A percentile compares a stretch with the other conserved stretches of the same genome.
phyloP scores from a whole-genome alignment of 1,139 yeast genomes.

The Candida sp. region DNA sequence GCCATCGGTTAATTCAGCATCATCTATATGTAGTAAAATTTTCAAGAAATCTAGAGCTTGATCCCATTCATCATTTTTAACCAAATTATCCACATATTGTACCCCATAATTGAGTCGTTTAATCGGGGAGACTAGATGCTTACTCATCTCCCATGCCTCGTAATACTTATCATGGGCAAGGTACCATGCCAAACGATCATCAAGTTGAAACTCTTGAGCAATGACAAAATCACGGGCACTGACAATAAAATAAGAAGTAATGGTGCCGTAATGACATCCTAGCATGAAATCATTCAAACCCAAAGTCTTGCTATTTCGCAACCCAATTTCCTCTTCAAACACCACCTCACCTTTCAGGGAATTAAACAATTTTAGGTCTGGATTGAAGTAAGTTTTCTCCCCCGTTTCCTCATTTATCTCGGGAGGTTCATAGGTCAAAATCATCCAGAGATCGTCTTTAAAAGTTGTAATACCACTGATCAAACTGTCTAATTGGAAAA shows the following conservation, averaged over 20 bases:
- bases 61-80: slow-evolving; percentile 52
- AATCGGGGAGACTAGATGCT: slow-evolving; percentile 45
- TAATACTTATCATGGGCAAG: slow-evolving; percentile 48
- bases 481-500: slow-evolving; percentile 53
- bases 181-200: slow-evolving; percentile 76
- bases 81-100: slow-evolving; percentile 55
- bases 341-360: slow-evolving; percentile 66
- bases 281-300: slow-evolving; percentile 82
- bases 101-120: slow-evolving; percentile 62
- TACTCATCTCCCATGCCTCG: slow-evolving; percentile 79
- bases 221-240: slow-evolving; percentile 82
- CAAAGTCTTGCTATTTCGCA: slow-evolving; percentile 54
- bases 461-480: slow-evolving; percentile 79
- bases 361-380: slow-evolving; percentile 73
- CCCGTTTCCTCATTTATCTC: slow-evolving; percentile 17
- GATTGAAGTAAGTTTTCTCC: slow-evolving; percentile 36
- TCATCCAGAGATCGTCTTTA: slow-evolving; percentile 61
- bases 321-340: slow-evolving; percentile 79
- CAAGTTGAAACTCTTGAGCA: slow-evolving; percentile 64
- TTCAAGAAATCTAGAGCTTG: slow-evolving; percentile 52
- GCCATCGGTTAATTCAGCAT: slow-evolving; percentile 22
- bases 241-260: slow-evolving; percentile 57
- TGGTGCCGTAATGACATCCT: slow-evolving; percentile 40
- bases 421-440: slow-evolving; percentile 55
- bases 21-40: slow-evolving; percentile 31